Conservation (phyloP, 805 yeast genomes). For the Cyberlindnera bimundalis region DNA sequence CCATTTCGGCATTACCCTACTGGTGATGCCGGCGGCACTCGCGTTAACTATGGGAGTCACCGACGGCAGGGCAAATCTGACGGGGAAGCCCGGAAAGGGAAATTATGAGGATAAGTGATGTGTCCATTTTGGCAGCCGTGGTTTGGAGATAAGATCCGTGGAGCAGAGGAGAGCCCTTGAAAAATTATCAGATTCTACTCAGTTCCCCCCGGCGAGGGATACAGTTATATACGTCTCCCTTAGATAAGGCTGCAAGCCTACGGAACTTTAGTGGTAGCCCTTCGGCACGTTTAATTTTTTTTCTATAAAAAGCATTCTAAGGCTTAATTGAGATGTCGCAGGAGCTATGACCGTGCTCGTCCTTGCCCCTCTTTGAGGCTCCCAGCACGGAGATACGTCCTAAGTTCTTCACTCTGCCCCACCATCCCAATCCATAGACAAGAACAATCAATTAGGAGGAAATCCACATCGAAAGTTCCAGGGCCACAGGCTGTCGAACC, state of each 20-base stretch:
- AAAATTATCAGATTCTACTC: too few species aligned
- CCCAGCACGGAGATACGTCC: conserved; percentile 24
- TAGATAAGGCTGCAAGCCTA: too few species aligned
- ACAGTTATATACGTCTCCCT: too few species aligned
- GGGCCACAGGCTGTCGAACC: conserved; percentile 13
- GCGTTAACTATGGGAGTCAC: background rate
- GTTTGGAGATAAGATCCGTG: background rate
- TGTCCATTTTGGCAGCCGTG: background rate
- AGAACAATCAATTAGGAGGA: conserved; percentile 4
- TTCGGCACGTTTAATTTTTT: background rate
- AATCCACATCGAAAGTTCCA: conserved; percentile 1
- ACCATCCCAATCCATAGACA: conserved; percentile 5
- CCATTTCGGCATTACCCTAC: conserved; percentile 3
- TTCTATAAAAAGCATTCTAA: background rate
- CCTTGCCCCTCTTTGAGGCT: conserved; percentile 14
- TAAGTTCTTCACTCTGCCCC: conserved; percentile 14
- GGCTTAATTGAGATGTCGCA: conserved; percentile 11
- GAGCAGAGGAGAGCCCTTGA: background rate
- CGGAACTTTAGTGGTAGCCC: background rate
- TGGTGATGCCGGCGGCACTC: background rate
- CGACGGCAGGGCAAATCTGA: background rate
- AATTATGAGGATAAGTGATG: background rate
- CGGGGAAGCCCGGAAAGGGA: conserved; percentile 1
- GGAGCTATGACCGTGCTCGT: conserved; percentile 23
- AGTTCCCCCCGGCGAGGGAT: too few species aligned